Evolutionary conservation across 441 rosid genomes (phyloP).

Genomic region (Populus hybrid): DNA sequence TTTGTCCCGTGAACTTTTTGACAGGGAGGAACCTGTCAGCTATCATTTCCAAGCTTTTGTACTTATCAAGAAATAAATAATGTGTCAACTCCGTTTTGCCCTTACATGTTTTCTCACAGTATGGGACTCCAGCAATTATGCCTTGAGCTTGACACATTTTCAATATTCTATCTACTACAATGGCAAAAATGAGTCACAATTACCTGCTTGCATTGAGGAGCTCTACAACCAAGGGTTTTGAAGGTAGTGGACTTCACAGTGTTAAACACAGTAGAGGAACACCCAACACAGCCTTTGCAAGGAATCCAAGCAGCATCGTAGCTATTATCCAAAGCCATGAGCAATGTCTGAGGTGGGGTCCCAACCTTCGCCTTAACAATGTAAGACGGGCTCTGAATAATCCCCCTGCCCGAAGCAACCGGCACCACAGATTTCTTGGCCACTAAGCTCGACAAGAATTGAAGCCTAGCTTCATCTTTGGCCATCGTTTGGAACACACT

Average conservation of each 20-base stretch:
- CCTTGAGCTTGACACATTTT: too few species aligned
- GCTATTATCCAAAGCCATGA: constrained; percentile 86
- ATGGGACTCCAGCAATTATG: too few species aligned
- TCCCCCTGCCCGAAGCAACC: constrained; percentile 73
- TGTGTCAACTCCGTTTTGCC: not conserved
- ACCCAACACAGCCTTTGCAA: constrained; percentile 77
- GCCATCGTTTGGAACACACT: constrained; percentile 59
- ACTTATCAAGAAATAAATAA: not conserved
- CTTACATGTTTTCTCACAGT: not conserved
- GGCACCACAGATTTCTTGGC: constrained; percentile 70
- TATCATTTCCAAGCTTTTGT: not conserved
- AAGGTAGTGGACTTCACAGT: constrained; percentile 55
- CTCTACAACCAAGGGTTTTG: constrained; percentile 48
- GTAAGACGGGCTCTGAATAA: constrained; percentile 78
- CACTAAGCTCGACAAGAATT: constrained; percentile 60
- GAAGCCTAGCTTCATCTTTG: constrained; percentile 69
- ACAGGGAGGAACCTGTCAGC: not conserved
- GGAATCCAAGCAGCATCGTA: constrained; percentile 86
- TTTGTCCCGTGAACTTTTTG: constrained; percentile 5
- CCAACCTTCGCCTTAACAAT: constrained; percentile 66
- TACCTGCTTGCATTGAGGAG: constrained; percentile 65
- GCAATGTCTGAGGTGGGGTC: constrained; percentile 76
- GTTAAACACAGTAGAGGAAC: constrained; percentile 50
- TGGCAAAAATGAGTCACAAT: not conserved
- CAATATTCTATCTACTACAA: too few species aligned